Evolutionary conservation across 495 filamentous ascomycete genomes (phyloP).

Genomic region (Aspergillus incahuasiensis): DNA sequence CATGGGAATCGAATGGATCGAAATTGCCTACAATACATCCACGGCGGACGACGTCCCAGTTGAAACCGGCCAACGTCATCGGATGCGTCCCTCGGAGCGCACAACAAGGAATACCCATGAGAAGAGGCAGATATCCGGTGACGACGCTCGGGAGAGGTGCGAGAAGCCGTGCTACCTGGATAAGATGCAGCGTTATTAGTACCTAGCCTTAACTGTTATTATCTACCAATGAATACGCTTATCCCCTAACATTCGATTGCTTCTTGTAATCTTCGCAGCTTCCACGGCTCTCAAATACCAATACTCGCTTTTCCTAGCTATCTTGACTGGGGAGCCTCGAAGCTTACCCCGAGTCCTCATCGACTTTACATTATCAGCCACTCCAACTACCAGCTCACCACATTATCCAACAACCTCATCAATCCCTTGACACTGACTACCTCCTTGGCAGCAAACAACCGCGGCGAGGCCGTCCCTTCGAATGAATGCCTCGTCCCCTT

Average conservation of each 20-base stretch:
- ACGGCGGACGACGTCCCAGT: conserved; percentile 5
- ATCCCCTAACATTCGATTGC: background rate
- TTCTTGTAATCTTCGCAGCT: too few relatives aligned
- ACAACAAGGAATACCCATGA: background rate
- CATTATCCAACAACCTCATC: too few relatives aligned
- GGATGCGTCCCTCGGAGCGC: background rate
- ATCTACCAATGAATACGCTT: conserved; percentile 2
- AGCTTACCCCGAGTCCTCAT: too few relatives aligned
- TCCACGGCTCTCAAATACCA: too few relatives aligned
- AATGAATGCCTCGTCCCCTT: too few relatives aligned
- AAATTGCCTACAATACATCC: conserved; percentile 61
- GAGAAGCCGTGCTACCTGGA: conserved; percentile 7
- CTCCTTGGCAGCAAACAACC: too few relatives aligned
- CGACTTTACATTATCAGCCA: too few relatives aligned
- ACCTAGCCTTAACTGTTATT: background rate
- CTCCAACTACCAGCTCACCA: too few relatives aligned
- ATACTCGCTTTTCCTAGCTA: too few relatives aligned
- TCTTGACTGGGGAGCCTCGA: too few relatives aligned
- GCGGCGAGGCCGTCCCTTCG: too few relatives aligned
- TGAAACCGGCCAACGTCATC: conserved; percentile 1
- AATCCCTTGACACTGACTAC: too few relatives aligned
- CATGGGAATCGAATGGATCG: conserved; percentile 70
- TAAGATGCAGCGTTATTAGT: conserved; percentile 4
- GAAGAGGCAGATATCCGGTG: background rate
- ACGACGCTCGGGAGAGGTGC: background rate